Evolutionary conservation across 352 stramenopile species (phyloP), one percentile per base, ranked within the genome.

Genomic region (Phytophthora tentaculata): DNA sequence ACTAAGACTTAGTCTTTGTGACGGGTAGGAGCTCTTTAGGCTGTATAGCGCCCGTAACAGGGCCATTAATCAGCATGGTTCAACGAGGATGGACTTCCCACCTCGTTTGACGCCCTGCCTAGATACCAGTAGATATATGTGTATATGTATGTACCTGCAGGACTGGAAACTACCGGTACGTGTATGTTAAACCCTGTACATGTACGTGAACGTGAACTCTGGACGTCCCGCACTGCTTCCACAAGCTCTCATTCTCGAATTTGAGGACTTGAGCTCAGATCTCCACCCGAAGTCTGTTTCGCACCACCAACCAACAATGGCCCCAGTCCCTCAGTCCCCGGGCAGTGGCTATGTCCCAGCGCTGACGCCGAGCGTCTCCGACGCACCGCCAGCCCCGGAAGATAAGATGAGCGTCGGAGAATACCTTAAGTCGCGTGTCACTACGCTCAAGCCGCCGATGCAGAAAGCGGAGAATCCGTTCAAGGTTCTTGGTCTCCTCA

Each of bases 371-470:
- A 60, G 8, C 19, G 66, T 73, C 28, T 26, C 55, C 28, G 70
- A 51, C 19, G 16, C 59, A 12, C 55, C 55, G 0, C 49, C 68
- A 8, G 54, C 51, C 3, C 47, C 29, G 28, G 49, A 62, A 45
- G 56, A 47, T 45, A 74, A 64, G 24, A 74, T 74, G 63, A 74
- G 54, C 10, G 65, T 62, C 19, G 69, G 69, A 22, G 70, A 84
- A 56, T 81, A 81, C 62, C 56, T 81, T 17, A 61, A 53, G 54
- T 50, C 69, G 35, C 69, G 74, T 50, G 13, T 77, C 32, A 68
- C 64, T 39, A 76, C 74, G 60, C 74, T 84, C 68, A 81, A 83
- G 54, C 74, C 74, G 6, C 55, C 69, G 0, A 77, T 77, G 64
- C 24, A 64, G 5, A 45, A 61, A 45, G 56, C 66, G 19, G 69